Percentiles rank a stretch among this genome's conserved stretches.
These are phyloP conservation scores for Artemisia tridentata DNA, from an alignment of 129 eudicot species.

Conservation along the genomic window DNA sequence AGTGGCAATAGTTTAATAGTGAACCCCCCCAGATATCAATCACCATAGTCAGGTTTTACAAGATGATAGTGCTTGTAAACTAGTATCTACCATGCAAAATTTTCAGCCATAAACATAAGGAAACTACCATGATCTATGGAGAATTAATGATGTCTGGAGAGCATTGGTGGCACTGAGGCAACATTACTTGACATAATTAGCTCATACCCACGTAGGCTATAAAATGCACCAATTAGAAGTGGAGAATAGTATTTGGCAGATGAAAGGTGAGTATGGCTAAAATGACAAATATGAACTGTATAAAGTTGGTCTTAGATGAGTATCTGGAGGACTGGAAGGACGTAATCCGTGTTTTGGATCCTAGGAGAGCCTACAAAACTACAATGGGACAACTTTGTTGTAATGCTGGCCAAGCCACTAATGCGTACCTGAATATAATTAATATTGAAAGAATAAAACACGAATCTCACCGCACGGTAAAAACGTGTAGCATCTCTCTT, in stretches of 20 bases:
- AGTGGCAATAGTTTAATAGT: too few relatives aligned
- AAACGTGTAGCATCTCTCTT: conserved; percentile 99
- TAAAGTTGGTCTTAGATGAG: neutral
- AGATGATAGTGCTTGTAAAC: too few relatives aligned
- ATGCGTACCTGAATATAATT: neutral
- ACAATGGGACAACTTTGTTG: too few relatives aligned
- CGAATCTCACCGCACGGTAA: conserved; percentile 72
- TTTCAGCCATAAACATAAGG: too few relatives aligned
- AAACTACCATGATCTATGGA: too few relatives aligned
- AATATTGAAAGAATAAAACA: neutral
- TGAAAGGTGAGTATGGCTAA: neutral
- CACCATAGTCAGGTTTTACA: too few relatives aligned
- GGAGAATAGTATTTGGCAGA: neutral
- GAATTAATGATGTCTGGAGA: too few relatives aligned
- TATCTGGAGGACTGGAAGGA: neutral
- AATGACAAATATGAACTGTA: neutral
- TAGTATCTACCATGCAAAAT: too few relatives aligned
- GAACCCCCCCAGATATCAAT: too few relatives aligned
- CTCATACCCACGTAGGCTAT: neutral
- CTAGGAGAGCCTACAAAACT: neutral
- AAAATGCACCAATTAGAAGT: neutral
- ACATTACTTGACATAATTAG: too few relatives aligned
- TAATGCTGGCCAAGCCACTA: neutral
- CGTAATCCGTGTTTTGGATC: neutral
- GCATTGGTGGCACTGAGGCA: too few relatives aligned